Evolutionary conservation across 495 filamentous ascomycete species (phyloP), one percentile per base, ranked within the genome.

Genomic region (Lepidopterella palustris): DNA sequence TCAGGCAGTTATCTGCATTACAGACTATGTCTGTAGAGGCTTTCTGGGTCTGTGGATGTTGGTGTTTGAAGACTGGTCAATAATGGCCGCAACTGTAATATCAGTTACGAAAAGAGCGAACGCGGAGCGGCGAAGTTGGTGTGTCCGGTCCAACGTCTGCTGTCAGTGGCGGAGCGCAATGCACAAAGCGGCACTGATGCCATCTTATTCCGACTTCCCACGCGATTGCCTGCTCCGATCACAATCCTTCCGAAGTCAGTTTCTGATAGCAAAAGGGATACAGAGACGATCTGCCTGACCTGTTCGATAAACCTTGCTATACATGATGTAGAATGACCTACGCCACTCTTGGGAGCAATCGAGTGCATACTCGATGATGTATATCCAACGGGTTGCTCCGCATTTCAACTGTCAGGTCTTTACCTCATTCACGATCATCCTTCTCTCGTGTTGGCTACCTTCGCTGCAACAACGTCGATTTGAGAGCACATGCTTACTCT

Each of bases 391-490:
- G 65, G 56, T 68, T 58, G 61, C 55, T 61, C 65, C 64, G 64
- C 64, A 63, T 63, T 64, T 67, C 61, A 63, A 63, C 64, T 60
- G 61, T 45, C 52, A 58, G 35, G 61, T 57, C 61, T 51, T 62
- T 55, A 18, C 61, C 55, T 64, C 65, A 64, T 61, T 68, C 56
- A 61, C 55, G 39, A 24, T 15, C 27, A 13, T 57, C 20, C 13
- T 40, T 28, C 54, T 39, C 18, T 35, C 57, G 31, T 61, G 58
- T 68, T 68, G 64, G 64, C 58, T 23, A 27, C 11, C 23, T 45
- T 35, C 49, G 47, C 65, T 62, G 61, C 65, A 68, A 61, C 60
- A 68, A 68, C 65, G 50, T 40, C 55, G 21, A 63, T 62, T 45
- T 47, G 35, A 40, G 52, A 54, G 25, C 13, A 29, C 35, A 4